These are phyloP conservation scores for Meira miltonrushii DNA, from an alignment of 1,284 basidiomycete species.

Conservation along the genomic window DNA sequence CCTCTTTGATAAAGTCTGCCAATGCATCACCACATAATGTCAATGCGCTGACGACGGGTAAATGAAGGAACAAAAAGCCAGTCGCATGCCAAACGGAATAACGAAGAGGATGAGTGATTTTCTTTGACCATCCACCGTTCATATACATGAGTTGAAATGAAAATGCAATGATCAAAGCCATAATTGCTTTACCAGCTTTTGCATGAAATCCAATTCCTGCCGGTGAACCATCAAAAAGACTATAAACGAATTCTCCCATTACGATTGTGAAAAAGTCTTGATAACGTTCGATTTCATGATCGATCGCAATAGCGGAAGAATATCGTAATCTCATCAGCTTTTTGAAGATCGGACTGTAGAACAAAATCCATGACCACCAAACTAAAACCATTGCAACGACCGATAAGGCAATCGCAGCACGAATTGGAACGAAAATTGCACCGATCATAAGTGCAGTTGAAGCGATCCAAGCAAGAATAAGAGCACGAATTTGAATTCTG, in stretches of 20 bases:
- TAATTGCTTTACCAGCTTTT: slow-evolving; percentile 25
- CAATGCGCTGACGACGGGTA: slow-evolving; percentile 34
- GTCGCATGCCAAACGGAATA: slow-evolving; percentile 5
- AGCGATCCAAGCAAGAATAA: slow-evolving; percentile 19
- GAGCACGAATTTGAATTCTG: slow-evolving; percentile 33
- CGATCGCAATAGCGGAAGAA: slow-evolving; percentile 36
- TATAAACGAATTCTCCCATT: slow-evolving; percentile 36
- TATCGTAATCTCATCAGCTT: slow-evolving; percentile 28
- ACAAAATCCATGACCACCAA: slow-evolving; percentile 30
- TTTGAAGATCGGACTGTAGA: slow-evolving; percentile 37
- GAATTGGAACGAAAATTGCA: slow-evolving; percentile 27
- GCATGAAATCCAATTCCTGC: slow-evolving; percentile 32
- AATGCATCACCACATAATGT: slow-evolving; percentile 38
- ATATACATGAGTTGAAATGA: slow-evolving; percentile 31
- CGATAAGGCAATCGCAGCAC: slow-evolving; percentile 31
- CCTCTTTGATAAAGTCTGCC: slow-evolving; percentile 33
- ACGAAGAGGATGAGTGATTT: slow-evolving; percentile 28
- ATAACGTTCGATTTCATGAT: slow-evolving; percentile 44
- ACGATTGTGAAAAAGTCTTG: slow-evolving; percentile 42
- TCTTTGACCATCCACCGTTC: slow-evolving; percentile 21
- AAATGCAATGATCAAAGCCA: slow-evolving; percentile 30
- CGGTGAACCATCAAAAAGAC: slow-evolving; percentile 22
- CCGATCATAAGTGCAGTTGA: slow-evolving; percentile 29
- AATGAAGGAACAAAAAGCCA: slow-evolving; percentile 26
- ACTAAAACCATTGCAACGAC: slow-evolving; percentile 29